Evolutionary conservation across 2,329 filamentous ascomycete species (phyloP).

Genomic region (Hymenoscyphus fructigenus): DNA sequence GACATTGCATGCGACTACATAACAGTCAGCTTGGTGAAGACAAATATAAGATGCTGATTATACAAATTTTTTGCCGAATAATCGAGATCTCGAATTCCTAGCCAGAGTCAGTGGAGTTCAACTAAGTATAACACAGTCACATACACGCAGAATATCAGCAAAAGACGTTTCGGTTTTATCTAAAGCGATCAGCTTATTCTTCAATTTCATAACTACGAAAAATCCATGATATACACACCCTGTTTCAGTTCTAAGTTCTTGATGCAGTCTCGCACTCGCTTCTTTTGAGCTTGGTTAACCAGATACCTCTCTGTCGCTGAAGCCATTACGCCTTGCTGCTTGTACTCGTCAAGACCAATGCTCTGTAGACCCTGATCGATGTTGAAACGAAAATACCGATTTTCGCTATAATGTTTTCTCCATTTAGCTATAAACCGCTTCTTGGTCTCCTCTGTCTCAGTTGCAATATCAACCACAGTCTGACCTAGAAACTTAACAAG

Average conservation of each 20-base stretch:
- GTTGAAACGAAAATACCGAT: slow-evolving; percentile 39
- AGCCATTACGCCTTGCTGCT: slow-evolving; percentile 26
- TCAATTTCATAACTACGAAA: not conserved
- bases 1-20: too few species aligned
- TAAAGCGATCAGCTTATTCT: not conserved
- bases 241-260: slow-evolving; percentile 3
- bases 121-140: too few species aligned
- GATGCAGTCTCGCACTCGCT: slow-evolving; percentile 3
- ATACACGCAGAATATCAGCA: too few species aligned
- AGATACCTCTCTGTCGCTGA: slow-evolving; percentile 30
- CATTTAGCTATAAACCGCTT: slow-evolving; percentile 33
- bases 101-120: too few species aligned
- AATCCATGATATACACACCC: slow-evolving; percentile 6
- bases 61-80: too few species aligned
- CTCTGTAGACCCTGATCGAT: slow-evolving; percentile 36
- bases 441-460: slow-evolving; percentile 36
- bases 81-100: too few species aligned
- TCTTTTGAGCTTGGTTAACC: slow-evolving; percentile 1
- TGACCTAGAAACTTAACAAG: slow-evolving; percentile 24
- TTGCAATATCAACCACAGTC: slow-evolving; percentile 32
- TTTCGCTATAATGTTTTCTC: slow-evolving; percentile 29
- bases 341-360: slow-evolving; percentile 32
- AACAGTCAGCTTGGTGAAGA: too few species aligned
- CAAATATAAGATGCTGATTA: too few species aligned
- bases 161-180: too few species aligned